Evolutionary conservation across 2,329 filamentous ascomycete genomes (phyloP), one percentile per base, ranked within the genome.

Genomic region (Ilyonectria robusta): DNA sequence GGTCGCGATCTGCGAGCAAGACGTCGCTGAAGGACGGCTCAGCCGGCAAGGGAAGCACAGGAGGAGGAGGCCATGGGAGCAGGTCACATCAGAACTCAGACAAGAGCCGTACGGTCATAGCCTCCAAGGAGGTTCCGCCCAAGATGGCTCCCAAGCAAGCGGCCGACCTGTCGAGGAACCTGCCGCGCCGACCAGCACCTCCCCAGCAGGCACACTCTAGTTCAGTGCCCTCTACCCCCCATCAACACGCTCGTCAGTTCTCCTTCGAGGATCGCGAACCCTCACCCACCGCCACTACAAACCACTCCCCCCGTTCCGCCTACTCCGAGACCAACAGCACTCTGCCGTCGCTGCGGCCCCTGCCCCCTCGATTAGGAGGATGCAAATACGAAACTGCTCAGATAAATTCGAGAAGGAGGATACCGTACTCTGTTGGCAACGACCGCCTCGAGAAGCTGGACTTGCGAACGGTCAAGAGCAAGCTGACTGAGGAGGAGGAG

Each of bases 331-430:
- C 94, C 26, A 95, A 94, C 77, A 90, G 92, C 70, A 87, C 89
- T 35, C 84, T 94, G 67, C 89, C 92, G 2, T 91, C 92, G 8
- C 82, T 93, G 67, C 88, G 90, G 67, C 89, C 90, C 67, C 85
- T 91, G 21, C 89, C 90, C 26, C 86, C 87, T 10, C 84, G 84
- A 31, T 79, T 84, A 71, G 85, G 88, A 66, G 87, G 89, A 75
- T 99, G 96, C 84, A 93, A 92, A 78, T 98, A 93, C 82, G 96
- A 99, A 84, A 97, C 94, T 13, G 92, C 92, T 23, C 89, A 94
- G 79, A 91, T 94, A 26, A 91, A 93, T 78, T 92, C 93, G 57
- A 91, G 94, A 75, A 88, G 96, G 79, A 89, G 96, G 75, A 97
- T 99, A 87, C 94, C 94, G 21, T 99, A 99, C 83, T 94, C 91